Percentiles rank a stretch among this genome's conserved stretches.
Evolutionary conservation across 139 green algal genomes (phyloP).

Genomic region (Limnomonas spitsbergensis): DNA sequence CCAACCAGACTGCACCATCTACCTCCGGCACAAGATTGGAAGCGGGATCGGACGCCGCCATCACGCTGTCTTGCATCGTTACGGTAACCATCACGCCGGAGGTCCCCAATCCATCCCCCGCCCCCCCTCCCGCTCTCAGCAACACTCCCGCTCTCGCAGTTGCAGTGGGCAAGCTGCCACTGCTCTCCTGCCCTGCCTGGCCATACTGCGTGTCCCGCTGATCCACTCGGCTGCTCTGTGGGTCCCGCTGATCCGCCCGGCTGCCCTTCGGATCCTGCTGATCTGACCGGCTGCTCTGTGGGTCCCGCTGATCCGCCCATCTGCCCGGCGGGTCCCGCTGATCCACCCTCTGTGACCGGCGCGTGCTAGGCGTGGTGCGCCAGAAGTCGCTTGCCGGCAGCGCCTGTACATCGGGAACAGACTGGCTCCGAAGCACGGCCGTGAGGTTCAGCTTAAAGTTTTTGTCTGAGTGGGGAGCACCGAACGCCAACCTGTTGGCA

Average conservation of each 20-base stretch:
- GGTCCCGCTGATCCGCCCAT: not conserved
- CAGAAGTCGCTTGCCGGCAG: not conserved
- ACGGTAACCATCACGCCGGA: too few species aligned
- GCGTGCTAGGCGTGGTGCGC: not conserved
- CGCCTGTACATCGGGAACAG: constrained; percentile 18
- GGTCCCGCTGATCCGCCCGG: not conserved
- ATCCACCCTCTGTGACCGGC: not conserved
- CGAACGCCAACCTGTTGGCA: constrained; percentile 34
- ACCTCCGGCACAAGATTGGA: too few species aligned
- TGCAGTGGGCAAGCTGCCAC: not conserved
- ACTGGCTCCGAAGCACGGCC: constrained; percentile 22
- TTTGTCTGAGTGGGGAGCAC: constrained; percentile 37
- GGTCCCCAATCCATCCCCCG: too few species aligned
- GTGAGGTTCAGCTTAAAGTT: constrained; percentile 40
- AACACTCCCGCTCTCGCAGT: too few species aligned
- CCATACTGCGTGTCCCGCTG: not conserved
- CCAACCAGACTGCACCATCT: too few species aligned
- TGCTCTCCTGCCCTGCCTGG: not conserved
- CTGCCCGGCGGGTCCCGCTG: too few species aligned
- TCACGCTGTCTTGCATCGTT: too few species aligned
- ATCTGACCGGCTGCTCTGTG: not conserved
- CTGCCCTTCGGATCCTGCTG: too few species aligned
- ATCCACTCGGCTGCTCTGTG: not conserved
- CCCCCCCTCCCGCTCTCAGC: too few species aligned
- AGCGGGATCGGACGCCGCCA: too few species aligned